phyloP scores from a whole-genome alignment of 495 filamentous ascomycete species.

The Annulohypoxylon bovei region DNA sequence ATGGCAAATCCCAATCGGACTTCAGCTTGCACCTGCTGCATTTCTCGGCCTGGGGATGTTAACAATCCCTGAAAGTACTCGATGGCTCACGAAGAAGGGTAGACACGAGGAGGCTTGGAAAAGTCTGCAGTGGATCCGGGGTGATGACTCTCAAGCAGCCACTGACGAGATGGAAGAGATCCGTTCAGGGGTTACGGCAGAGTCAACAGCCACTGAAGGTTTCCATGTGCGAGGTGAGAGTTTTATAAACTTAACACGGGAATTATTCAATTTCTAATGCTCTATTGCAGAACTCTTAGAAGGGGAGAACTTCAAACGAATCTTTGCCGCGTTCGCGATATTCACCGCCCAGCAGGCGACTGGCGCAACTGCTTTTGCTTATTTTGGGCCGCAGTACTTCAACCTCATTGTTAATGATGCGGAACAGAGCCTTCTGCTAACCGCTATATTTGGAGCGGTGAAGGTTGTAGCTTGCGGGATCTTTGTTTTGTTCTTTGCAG shows the following conservation, averaged over 20 bases:
- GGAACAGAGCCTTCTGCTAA: constrained; percentile 56
- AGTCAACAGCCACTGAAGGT: constrained; percentile 41
- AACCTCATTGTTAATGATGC: constrained; percentile 55
- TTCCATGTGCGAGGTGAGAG: constrained; percentile 37
- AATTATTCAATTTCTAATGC: background rate
- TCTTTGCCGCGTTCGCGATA: constrained; percentile 57
- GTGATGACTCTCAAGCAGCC: constrained; percentile 48
- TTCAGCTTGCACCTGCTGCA: constrained; percentile 59
- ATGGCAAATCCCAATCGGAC: constrained; percentile 64
- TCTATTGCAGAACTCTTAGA: constrained; percentile 47
- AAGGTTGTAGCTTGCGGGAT: constrained; percentile 57
- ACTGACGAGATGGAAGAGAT: constrained; percentile 56
- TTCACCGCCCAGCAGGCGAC: constrained; percentile 61
- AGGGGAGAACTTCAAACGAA: constrained; percentile 48
- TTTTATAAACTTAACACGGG: background rate
- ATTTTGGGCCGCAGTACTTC: constrained; percentile 60
- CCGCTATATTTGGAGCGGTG: constrained; percentile 62
- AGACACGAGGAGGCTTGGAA: constrained; percentile 58
- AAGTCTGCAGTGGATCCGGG: constrained; percentile 61
- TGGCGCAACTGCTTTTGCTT: constrained; percentile 49
- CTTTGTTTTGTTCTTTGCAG: constrained; percentile 53
- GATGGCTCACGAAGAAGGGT: constrained; percentile 62
- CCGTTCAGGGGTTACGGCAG: constrained; percentile 52
- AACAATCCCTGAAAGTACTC: constrained; percentile 57
- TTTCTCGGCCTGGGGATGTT: constrained; percentile 58